Base-by-base conservation (phyloP, 2,329 filamentous ascomycete genomes). In the Chaetothyriales sp. region DNA sequence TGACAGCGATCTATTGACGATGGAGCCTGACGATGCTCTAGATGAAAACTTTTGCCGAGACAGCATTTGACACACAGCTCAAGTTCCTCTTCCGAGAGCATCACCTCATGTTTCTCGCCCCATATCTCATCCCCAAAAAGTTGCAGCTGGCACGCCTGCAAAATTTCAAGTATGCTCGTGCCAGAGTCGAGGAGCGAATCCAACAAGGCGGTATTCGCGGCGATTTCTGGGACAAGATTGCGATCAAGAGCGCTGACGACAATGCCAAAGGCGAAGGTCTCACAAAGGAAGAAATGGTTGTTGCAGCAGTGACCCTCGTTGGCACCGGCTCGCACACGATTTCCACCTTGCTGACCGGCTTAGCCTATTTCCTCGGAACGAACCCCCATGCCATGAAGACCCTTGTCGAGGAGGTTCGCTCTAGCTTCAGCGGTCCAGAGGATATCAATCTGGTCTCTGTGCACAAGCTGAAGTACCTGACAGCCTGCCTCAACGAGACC, bases 321-420 rank as follows among this genome's bases (percentile, higher is more conserved):
- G 51, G 65, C 2, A 72, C 68, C 0, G 72, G 72, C 0, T 67
- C 64, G 3, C 71, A 74, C 49, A 74, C 72, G 0, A 74, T 70
- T 0, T 71, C 71, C 0, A 71, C 71, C 0, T 58, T 66, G 2
- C 59, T 75, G 2, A 59, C 64, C 0, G 72, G 71, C 1, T 59
- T 63, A 0, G 70, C 69, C 0, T 74, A 66, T 49, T 61, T 69
- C 0, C 60, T 77, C 0, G 57, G 70, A 19, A 53, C 45, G 3
- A 65, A 68, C 42, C 66, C 66, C 0, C 47, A 57, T 0, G 55
- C 52, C 1, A 54, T 67, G 5, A 45, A 60, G 54, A 67, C 58
- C 32, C 44, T 73, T 8, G 59, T 56, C 1, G 15, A 62, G 0
- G 73, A 75, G 59, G 61, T 75, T 0, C 68, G 70, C 0, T 56